Percentiles rank a stretch among this genome's conserved stretches.
Conservation (phyloP, 257 asterid genomes). For the Solanum corneliomulleri region DNA sequence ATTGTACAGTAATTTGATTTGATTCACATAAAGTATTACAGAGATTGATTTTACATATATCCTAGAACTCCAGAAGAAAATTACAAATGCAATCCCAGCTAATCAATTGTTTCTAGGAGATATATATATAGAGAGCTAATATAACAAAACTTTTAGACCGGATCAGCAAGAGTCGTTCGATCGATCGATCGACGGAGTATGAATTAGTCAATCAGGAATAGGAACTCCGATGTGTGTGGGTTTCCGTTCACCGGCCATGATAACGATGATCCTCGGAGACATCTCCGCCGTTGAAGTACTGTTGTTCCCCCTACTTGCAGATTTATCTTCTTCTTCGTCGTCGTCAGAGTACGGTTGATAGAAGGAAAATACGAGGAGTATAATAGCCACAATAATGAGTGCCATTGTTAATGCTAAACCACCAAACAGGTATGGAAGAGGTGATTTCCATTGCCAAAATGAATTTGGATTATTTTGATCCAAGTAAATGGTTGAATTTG, state of each 20-base stretch:
- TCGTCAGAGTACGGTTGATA: not conserved
- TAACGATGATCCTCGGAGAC: not conserved
- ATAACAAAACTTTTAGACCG: not conserved
- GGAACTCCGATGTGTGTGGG: slow-evolving; percentile 1
- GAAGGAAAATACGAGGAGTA: not conserved
- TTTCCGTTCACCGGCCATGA: not conserved
- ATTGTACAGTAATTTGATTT: not conserved
- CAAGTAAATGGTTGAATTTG: not conserved
- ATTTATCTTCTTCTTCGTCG: not conserved
- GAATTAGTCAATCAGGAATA: not conserved
- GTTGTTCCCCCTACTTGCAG: not conserved
- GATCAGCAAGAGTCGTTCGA: not conserved
- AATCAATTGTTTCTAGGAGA: not conserved
- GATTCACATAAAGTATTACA: not conserved
- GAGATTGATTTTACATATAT: not conserved
- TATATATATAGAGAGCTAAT: too few species aligned
- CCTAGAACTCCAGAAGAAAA: not conserved
- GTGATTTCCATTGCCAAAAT: not conserved
- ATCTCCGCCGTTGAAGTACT: not conserved
- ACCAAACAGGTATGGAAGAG: not conserved
- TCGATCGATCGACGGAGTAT: not conserved
- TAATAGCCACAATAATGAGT: not conserved
- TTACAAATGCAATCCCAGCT: not conserved
- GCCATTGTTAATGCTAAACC: not conserved
- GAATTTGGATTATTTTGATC: not conserved